Evolutionary conservation across 225 moss, liverwort and hornwort species (phyloP).

Genomic region (Lunularia cruciata): DNA sequence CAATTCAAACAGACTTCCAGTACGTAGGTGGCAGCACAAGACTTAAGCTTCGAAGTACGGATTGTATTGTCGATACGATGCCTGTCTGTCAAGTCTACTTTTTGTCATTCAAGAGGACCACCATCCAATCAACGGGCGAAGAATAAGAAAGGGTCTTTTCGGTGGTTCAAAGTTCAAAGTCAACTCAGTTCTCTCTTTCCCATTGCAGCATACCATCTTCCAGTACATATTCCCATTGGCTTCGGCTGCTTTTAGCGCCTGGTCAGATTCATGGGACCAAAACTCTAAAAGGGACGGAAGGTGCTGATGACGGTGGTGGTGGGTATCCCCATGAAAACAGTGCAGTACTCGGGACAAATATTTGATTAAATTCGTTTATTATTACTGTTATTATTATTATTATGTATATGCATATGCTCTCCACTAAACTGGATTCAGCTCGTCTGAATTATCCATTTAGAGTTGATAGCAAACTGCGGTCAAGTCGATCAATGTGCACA

Average conservation of each 20-base stretch:
- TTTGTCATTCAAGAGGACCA: background rate
- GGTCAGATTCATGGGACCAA: background rate
- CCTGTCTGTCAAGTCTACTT: background rate
- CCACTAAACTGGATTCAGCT: too few species aligned
- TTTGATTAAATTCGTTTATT: background rate
- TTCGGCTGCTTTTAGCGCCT: background rate
- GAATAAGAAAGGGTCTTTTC: constrained; percentile 3
- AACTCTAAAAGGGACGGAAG: background rate
- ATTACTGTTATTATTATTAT: too few species aligned
- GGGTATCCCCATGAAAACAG: background rate
- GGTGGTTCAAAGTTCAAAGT: constrained; percentile 6
- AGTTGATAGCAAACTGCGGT: background rate
- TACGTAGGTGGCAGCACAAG: too few species aligned
- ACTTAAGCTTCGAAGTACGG: too few species aligned
- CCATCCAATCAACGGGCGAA: background rate
- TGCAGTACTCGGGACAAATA: background rate
- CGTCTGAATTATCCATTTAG: background rate
- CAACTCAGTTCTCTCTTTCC: background rate
- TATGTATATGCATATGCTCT: too few species aligned
- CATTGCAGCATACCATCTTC: background rate
- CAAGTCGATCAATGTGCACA: too few species aligned
- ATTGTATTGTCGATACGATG: background rate
- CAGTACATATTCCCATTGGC: background rate
- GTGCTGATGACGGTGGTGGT: background rate
- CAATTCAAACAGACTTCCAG: too few species aligned